A percentile compares a stretch with the other conserved stretches of the same genome.
Conservation (phyloP, 192 early-diverging fungal species). For the Rhizoclosmatium globosum region DNA sequence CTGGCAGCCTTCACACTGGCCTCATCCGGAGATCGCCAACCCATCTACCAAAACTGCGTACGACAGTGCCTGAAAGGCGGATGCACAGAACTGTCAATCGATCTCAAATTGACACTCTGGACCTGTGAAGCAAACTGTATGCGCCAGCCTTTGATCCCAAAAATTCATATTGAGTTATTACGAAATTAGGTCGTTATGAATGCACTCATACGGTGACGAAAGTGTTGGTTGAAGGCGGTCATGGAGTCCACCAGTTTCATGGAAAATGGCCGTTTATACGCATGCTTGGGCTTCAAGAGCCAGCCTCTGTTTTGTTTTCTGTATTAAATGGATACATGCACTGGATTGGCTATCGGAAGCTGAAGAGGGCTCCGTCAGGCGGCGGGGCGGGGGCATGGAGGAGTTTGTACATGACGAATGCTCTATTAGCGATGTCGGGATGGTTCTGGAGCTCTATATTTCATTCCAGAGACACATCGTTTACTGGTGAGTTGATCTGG, state of each 20-base stretch:
- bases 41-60: constrained; percentile 65
- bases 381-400: constrained; percentile 15
- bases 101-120: constrained; percentile 75
- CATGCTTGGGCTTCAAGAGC: constrained; percentile 90
- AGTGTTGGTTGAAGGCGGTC: constrained; percentile 45
- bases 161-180: neutral
- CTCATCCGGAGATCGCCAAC: constrained; percentile 77
- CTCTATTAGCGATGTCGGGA: constrained; percentile 69
- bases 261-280: constrained; percentile 98
- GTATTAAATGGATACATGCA: constrained; percentile 87
- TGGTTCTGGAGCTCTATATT: constrained; percentile 95
- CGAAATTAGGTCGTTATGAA: constrained; percentile 68
- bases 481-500: constrained; percentile 26
- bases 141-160: neutral
- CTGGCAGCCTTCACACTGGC: constrained; percentile 29
- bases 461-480: constrained; percentile 84
- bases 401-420: constrained; percentile 55
- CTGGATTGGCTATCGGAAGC: constrained; percentile 50
- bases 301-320: constrained; percentile 92
- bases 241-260: constrained; percentile 82
- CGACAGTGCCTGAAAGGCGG: constrained; percentile 49
- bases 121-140: constrained; percentile 75
- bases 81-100: constrained; percentile 58
- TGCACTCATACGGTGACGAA: constrained; percentile 86
- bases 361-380: neutral